A percentile compares a stretch with the other conserved stretches of the same genome.
These are phyloP conservation scores for Phoma sp. DNA, from an alignment of 2,329 filamentous ascomycete species.

Conservation along the genomic window DNA sequence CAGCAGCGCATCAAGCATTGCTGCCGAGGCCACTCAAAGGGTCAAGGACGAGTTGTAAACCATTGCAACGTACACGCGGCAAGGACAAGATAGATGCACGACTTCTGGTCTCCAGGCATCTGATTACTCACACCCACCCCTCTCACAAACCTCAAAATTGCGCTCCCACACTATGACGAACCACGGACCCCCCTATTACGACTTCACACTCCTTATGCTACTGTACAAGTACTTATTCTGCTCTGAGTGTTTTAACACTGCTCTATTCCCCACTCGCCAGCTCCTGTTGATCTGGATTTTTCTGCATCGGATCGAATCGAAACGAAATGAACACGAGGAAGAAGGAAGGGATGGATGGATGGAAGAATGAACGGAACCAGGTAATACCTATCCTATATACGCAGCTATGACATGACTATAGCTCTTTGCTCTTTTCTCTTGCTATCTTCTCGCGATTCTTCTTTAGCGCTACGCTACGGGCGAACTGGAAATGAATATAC, in stretches of 20 bases:
- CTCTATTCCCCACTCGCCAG: conserved; percentile 11
- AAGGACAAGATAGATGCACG: background rate
- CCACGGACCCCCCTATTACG: background rate
- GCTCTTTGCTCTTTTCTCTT: background rate
- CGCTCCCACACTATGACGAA: conserved; percentile 2
- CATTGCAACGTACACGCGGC: background rate
- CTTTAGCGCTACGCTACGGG: conserved; percentile 13
- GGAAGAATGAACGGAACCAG: background rate
- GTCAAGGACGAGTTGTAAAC: conserved; percentile 61
- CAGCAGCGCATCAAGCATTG: conserved; percentile 51
- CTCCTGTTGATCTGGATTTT: conserved; percentile 1
- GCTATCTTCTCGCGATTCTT: conserved; percentile 5
- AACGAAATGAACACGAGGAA: conserved; percentile 1
- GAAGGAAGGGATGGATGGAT: background rate
- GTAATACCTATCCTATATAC: conserved; percentile 8
- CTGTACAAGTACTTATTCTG: conserved; percentile 13
- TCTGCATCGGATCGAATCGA: background rate
- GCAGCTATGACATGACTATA: conserved; percentile 14
- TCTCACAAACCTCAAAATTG: conserved; percentile 7
- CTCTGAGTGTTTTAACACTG: background rate
- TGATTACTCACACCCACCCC: background rate
- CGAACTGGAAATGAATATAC: conserved; percentile 19
- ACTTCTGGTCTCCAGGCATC: background rate
- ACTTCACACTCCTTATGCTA: conserved; percentile 18
- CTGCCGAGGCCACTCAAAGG: conserved; percentile 50